These are phyloP conservation scores for Ophiosphaerella herpotricha DNA, from an alignment of 2,329 filamentous ascomycete species.

Conservation along the genomic window DNA sequence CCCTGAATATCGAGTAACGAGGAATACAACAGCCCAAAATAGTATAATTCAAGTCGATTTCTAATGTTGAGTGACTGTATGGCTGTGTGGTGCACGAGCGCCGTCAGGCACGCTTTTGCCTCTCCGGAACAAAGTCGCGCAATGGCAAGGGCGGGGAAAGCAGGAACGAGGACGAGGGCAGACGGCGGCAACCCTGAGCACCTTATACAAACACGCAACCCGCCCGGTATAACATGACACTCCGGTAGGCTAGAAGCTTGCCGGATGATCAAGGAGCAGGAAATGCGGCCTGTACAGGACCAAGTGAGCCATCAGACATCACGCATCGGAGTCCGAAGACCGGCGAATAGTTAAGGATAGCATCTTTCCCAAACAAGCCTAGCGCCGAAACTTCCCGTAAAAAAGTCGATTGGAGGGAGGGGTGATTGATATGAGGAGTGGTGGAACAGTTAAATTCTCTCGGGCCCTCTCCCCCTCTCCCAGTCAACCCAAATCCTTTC, in stretches of 20 bases:
- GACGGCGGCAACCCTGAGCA: background rate
- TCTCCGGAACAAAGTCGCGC: background rate
- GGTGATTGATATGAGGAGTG: conserved; percentile 3
- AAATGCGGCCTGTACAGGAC: background rate
- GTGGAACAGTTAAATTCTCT: conserved; percentile 16
- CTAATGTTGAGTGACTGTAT: no score
- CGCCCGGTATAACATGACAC: background rate
- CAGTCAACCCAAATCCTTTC: conserved; percentile 1
- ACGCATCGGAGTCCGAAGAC: conserved; percentile 28
- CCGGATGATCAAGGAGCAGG: background rate
- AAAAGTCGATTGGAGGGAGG: conserved; percentile 31
- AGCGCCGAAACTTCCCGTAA: conserved; percentile 26
- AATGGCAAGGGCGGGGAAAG: conserved; percentile 1
- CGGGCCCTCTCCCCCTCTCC: background rate
- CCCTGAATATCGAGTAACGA: background rate
- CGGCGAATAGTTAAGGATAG: conserved; percentile 22
- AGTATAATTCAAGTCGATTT: no score
- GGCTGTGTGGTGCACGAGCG: no score
- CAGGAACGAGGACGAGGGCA: background rate
- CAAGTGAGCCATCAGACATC: background rate
- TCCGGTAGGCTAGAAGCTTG: background rate
- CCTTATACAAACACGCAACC: background rate
- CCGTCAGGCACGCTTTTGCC: no score
- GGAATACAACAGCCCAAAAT: background rate
- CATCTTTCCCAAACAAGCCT: conserved; percentile 19